A percentile compares a stretch with the other conserved stretches of the same genome.
Evolutionary conservation across 1,284 basidiomycete genomes (phyloP).

Genomic region (Blastosporella zonata): DNA sequence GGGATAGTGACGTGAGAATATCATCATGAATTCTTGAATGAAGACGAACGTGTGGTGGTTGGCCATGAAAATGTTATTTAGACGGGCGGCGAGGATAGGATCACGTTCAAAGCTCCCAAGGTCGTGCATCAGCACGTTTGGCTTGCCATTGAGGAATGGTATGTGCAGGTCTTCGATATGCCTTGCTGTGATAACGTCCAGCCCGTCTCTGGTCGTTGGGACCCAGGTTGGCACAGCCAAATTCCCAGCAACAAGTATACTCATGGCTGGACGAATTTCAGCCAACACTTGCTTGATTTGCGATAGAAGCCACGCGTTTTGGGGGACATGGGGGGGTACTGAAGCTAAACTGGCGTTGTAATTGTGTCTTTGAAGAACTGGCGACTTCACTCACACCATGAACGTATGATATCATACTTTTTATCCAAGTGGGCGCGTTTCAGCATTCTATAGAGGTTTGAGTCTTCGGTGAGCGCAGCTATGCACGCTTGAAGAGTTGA

Average conservation of each 20-base stretch:
- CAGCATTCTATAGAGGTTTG: constrained; percentile 28
- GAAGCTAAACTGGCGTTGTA: constrained; percentile 6
- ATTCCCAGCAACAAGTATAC: constrained; percentile 23
- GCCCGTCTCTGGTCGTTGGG: constrained; percentile 4
- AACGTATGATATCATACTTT: constrained; percentile 29
- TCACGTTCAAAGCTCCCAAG: constrained; percentile 34
- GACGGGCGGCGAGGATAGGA: constrained; percentile 24
- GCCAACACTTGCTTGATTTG: constrained; percentile 23
- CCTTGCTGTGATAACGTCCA: constrained; percentile 6
- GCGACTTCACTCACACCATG: constrained; percentile 27
- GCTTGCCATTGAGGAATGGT: constrained; percentile 34
- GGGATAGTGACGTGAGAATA: too few relatives aligned
- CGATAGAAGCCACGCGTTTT: constrained; percentile 19
- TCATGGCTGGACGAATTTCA: constrained; percentile 30
- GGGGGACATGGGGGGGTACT: constrained; percentile 1
- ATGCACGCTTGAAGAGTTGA: constrained; percentile 32
- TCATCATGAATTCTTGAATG: background rate
- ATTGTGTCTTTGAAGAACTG: background rate
- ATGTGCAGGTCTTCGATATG: constrained; percentile 29
- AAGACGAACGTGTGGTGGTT: constrained; percentile 37
- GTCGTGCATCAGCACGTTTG: constrained; percentile 36
- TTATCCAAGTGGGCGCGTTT: constrained; percentile 27
- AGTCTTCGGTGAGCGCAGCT: constrained; percentile 26
- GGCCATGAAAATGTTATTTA: constrained; percentile 39
- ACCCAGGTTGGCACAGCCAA: constrained; percentile 17